Conservation (phyloP, 768 basidiomycete genomes). For the Punctularia strigosozonata region DNA sequence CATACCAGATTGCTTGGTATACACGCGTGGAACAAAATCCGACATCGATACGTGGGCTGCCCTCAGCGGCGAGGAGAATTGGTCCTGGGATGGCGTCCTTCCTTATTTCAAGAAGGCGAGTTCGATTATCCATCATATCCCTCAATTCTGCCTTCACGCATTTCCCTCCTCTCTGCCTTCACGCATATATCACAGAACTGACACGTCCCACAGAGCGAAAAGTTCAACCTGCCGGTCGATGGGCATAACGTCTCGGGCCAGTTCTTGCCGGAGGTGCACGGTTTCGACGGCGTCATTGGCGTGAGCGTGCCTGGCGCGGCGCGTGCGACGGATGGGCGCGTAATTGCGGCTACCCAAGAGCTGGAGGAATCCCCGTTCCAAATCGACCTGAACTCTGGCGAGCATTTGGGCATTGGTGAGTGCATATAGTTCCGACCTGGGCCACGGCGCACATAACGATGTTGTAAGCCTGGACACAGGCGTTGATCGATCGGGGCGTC, state of each 20-base stretch:
- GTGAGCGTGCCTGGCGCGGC: constrained; percentile 10
- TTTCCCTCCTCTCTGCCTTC: no score
- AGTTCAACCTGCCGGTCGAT: constrained; percentile 11
- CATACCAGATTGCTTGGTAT: constrained; percentile 16
- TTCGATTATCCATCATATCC: not conserved
- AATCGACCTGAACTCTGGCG: constrained; percentile 12
- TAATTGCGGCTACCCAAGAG: constrained; percentile 7
- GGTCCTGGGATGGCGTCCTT: constrained; percentile 14
- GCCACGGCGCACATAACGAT: no score
- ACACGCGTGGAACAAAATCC: constrained; percentile 14
- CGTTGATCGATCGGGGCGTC: constrained; percentile 1
- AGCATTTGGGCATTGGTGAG: constrained; percentile 13
- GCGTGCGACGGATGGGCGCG: not conserved
- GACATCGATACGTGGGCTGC: constrained; percentile 15
- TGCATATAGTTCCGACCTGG: not conserved
- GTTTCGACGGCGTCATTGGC: constrained; percentile 9
- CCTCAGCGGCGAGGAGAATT: constrained; percentile 15
- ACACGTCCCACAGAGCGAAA: constrained; percentile 15
- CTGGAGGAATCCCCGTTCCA: constrained; percentile 14
- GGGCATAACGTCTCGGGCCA: constrained; percentile 12
- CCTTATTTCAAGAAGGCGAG: constrained; percentile 14
- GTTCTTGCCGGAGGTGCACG: constrained; percentile 13
- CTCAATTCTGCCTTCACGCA: not conserved
- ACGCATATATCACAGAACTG: no score
- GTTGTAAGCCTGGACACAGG: constrained; percentile 5